Percentiles rank a stretch among this genome's conserved stretches.
These are phyloP conservation scores for Pholiota conissans DNA, from an alignment of 768 basidiomycete species.

Conservation along the genomic window DNA sequence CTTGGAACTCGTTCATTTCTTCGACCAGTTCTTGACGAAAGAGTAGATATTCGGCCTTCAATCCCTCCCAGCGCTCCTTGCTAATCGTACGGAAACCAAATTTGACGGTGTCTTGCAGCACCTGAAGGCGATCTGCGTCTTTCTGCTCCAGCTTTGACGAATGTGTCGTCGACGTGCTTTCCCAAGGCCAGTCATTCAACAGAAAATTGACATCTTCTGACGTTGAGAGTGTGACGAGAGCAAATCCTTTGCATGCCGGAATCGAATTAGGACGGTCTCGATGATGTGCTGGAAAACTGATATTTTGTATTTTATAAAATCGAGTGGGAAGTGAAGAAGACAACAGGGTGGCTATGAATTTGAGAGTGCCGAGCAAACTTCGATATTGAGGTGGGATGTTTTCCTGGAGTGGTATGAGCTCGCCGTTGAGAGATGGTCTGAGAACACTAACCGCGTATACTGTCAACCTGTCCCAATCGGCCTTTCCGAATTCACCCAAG, in stretches of 20 bases:
- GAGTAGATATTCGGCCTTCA: constrained; percentile 69
- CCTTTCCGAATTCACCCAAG: constrained; percentile 27
- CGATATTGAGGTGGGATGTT: constrained; percentile 61
- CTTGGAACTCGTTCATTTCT: constrained; percentile 37
- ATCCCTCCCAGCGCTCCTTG: constrained; percentile 60
- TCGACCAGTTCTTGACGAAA: constrained; percentile 58
- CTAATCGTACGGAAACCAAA: constrained; percentile 60
- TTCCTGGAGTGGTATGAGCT: constrained; percentile 47
- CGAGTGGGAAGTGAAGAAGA: constrained; percentile 1
- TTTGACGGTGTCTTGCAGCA: constrained; percentile 43
- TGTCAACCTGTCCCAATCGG: constrained; percentile 63
- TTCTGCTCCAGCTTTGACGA: constrained; percentile 3
- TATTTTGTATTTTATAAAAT: constrained; percentile 41
- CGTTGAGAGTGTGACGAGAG: constrained; percentile 58
- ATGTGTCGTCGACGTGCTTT: constrained; percentile 5
- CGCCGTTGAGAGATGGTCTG: background rate
- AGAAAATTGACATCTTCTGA: constrained; percentile 41
- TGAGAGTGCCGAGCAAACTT: constrained; percentile 46
- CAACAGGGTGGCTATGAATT: constrained; percentile 43
- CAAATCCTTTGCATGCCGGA: constrained; percentile 74
- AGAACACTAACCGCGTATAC: constrained; percentile 60
- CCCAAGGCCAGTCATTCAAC: constrained; percentile 64
- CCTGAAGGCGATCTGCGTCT: background rate
- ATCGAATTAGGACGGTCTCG: constrained; percentile 54
- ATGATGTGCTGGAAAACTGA: constrained; percentile 64